Percentiles rank a stretch among this genome's conserved stretches.
Evolutionary conservation across 495 filamentous ascomycete genomes (phyloP).

Genomic region (Ascobolus immersus): DNA sequence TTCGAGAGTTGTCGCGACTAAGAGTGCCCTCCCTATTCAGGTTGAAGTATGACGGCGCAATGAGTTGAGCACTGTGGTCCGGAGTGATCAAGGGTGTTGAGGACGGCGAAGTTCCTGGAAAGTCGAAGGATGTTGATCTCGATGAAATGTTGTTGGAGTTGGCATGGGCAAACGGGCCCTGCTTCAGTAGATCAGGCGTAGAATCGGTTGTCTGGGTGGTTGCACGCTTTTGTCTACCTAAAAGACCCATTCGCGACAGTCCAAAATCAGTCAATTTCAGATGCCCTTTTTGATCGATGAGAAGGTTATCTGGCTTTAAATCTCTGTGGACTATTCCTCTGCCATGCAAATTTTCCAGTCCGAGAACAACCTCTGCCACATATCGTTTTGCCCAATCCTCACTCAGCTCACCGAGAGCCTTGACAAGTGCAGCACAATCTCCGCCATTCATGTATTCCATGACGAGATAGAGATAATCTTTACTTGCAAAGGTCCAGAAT

Average conservation of each 20-base stretch:
- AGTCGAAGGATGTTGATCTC: constrained; percentile 84
- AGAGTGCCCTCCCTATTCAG: constrained; percentile 38
- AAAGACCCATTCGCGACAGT: constrained; percentile 84
- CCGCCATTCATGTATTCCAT: constrained; percentile 99
- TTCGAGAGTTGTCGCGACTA: constrained; percentile 46
- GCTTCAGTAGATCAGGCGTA: constrained; percentile 71
- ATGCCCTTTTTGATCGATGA: constrained; percentile 92
- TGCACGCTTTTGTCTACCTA: constrained; percentile 84
- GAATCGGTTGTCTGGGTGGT: constrained; percentile 52
- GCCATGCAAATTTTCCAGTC: constrained; percentile 82
- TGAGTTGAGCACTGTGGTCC: constrained; percentile 34
- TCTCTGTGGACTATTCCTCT: constrained; percentile 90
- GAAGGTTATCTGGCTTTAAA: constrained; percentile 85
- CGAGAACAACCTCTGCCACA: constrained; percentile 78
- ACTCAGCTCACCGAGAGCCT: constrained; percentile 64
- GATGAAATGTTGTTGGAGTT: constrained; percentile 76
- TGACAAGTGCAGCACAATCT: constrained; percentile 89
- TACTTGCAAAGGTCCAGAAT: constrained; percentile 98
- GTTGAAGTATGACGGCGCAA: constrained; percentile 83
- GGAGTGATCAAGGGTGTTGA: constrained; percentile 68
- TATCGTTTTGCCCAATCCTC: constrained; percentile 98
- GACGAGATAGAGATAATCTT: constrained; percentile 92
- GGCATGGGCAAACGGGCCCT: constrained; percentile 66
- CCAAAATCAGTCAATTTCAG: constrained; percentile 95
- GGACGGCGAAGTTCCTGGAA: constrained; percentile 33